phyloP scores from a whole-genome alignment of 176 grass and related monocot species.

The Luzula sylvatica region DNA sequence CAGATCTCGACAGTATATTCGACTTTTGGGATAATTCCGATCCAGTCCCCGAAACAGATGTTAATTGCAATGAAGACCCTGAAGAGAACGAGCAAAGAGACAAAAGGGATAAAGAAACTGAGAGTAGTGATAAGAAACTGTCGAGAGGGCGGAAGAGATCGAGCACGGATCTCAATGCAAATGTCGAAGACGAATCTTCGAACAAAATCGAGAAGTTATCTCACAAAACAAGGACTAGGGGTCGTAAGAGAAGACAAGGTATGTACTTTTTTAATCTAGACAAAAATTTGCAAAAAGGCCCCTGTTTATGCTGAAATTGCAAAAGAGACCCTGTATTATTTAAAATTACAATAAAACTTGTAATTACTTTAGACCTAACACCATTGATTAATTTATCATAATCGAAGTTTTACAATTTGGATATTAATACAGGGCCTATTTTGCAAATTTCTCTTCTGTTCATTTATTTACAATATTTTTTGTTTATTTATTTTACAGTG shows the following conservation, averaged over 20 bases:
- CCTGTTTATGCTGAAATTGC: too few relatives aligned
- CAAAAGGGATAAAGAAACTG: not conserved
- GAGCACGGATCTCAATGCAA: conserved; percentile 5
- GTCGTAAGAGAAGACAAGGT: conserved; percentile 21
- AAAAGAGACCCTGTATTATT: not conserved
- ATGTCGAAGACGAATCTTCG: not conserved
- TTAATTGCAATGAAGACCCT: not conserved
- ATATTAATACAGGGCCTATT: not conserved
- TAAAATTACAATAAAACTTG: not conserved
- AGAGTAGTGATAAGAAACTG: not conserved
- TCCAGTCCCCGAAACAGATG: conserved; percentile 1
- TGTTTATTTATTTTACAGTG: not conserved
- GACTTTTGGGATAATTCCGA: conserved; percentile 5
- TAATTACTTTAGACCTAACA: too few relatives aligned
- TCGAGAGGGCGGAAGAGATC: not conserved
- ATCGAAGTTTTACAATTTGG: not conserved
- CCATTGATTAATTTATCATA: not conserved
- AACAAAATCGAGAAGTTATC: conserved; percentile 8
- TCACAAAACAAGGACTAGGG: conserved; percentile 9
- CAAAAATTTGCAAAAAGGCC: too few relatives aligned
- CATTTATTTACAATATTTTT: not conserved
- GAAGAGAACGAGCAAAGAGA: not conserved
- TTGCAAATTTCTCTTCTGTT: not conserved
- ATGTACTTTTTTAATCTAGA: not conserved
- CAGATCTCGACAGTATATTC: not conserved